These are phyloP conservation scores for Zychaea mexicana DNA, from an alignment of 371 early-diverging fungal species.

Conservation along the genomic window DNA sequence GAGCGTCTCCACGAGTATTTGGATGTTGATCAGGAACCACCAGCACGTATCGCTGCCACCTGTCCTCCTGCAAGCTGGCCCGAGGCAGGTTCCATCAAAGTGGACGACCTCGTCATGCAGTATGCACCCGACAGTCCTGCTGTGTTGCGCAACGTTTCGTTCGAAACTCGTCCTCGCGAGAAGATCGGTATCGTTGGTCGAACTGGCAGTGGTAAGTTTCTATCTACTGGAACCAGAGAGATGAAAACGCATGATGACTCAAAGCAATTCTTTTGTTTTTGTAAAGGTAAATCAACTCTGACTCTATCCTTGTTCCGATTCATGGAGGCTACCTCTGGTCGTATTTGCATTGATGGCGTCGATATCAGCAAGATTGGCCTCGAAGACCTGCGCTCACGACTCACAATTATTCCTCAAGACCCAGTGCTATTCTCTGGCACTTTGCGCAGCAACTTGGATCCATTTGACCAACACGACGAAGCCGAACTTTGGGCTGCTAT, in stretches of 20 bases:
- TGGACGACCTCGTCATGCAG: conserved; percentile 64
- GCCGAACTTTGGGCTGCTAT: conserved; percentile 78
- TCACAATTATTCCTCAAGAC: conserved; percentile 77
- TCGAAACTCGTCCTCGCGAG: conserved; percentile 56
- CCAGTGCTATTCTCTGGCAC: conserved; percentile 80
- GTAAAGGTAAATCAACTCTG: conserved; percentile 60
- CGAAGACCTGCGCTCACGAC: conserved; percentile 57
- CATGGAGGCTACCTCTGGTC: conserved; percentile 65
- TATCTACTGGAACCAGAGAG: not conserved
- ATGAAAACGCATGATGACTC: not conserved
- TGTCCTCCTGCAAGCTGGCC: conserved; percentile 76
- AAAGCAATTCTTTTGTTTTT: not conserved
- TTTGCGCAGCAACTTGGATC: conserved; percentile 79
- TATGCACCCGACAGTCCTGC: conserved; percentile 70
- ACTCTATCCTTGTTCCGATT: conserved; percentile 74
- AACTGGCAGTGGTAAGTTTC: conserved; percentile 28
- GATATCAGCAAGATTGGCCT: conserved; percentile 69
- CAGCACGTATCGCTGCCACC: conserved; percentile 42
- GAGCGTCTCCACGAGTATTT: conserved; percentile 85
- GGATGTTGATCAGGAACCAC: conserved; percentile 72
- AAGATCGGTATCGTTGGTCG: conserved; percentile 69
- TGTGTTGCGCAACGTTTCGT: conserved; percentile 70
- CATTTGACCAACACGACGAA: conserved; percentile 73
- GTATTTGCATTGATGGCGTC: conserved; percentile 72
- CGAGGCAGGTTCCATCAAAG: conserved; percentile 62